Percentiles rank a stretch among this genome's conserved stretches.
phyloP scores from a whole-genome alignment of 768 basidiomycete species.

The Chalciporus sphaerocephalus region DNA sequence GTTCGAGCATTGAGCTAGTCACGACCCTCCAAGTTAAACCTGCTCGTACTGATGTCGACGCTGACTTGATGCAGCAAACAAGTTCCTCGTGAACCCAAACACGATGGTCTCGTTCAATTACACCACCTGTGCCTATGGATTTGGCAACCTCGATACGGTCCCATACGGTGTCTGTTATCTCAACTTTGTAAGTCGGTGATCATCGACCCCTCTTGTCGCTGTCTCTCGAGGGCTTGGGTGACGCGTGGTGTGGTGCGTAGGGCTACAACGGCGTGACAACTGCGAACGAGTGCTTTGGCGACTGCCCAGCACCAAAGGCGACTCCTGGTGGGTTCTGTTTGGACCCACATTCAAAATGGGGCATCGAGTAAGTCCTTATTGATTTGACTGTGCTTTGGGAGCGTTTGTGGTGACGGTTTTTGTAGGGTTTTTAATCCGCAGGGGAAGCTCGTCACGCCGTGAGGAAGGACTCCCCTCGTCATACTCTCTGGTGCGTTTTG shows the following conservation, averaged over 20 bases:
- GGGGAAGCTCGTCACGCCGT: neutral
- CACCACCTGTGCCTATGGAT: conserved; percentile 1
- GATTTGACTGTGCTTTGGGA: too few relatives aligned
- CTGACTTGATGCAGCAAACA: neutral
- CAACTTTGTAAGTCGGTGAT: conserved; percentile 1
- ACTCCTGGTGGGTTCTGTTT: neutral
- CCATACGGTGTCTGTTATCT: neutral
- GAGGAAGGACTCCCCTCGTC: neutral
- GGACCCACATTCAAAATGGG: neutral
- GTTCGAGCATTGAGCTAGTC: neutral
- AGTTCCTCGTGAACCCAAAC: neutral
- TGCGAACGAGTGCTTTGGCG: neutral
- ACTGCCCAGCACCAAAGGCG: neutral
- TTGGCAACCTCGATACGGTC: neutral
- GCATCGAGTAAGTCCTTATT: neutral
- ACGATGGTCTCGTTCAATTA: neutral
- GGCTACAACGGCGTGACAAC: conserved; percentile 1
- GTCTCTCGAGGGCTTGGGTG: neutral
- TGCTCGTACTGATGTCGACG: neutral
- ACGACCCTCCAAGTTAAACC: too few relatives aligned
- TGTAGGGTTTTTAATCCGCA: neutral
- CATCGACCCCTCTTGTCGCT: neutral
- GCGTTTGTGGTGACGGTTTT: neutral
- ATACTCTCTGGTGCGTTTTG: too few relatives aligned
- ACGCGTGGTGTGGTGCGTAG: neutral